Evolutionary conservation across 1,284 basidiomycete genomes (phyloP).

Genomic region (Ustilago crameri): DNA sequence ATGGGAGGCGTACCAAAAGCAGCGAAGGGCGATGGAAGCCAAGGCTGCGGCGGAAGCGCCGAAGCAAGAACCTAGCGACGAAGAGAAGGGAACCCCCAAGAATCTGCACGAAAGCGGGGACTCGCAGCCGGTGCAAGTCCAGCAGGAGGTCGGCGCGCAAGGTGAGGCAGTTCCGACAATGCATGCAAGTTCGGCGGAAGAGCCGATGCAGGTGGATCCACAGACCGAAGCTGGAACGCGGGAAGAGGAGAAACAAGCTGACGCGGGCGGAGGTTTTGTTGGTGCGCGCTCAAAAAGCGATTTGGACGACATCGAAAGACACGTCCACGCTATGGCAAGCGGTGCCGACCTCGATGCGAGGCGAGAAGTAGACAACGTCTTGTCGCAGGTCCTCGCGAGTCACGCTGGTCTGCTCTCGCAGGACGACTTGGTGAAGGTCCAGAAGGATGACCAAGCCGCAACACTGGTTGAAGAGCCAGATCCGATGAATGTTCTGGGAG

Average conservation of each 20-base stretch:
- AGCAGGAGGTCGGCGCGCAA: neutral
- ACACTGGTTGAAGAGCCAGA: neutral
- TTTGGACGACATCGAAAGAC: neutral
- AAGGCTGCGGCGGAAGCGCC: slow-evolving; percentile 4
- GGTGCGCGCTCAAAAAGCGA: neutral
- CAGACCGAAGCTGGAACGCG: neutral
- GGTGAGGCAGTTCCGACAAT: neutral
- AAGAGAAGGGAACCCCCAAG: neutral
- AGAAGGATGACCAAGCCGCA: neutral
- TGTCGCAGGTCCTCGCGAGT: slow-evolving; percentile 3
- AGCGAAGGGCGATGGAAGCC: slow-evolving; percentile 10
- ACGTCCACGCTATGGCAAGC: neutral
- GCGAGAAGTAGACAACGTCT: slow-evolving; percentile 1
- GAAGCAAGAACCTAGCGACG: neutral
- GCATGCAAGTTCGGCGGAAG: slow-evolving; percentile 2
- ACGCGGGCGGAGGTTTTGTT: neutral
- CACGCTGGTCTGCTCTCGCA: slow-evolving; percentile 2
- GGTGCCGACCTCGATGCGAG: neutral
- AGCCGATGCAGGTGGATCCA: neutral
- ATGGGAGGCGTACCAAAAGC: slow-evolving; percentile 20
- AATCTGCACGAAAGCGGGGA: neutral
- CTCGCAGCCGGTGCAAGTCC: neutral
- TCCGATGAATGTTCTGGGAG: neutral
- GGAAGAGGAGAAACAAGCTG: neutral
- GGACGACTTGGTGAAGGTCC: slow-evolving; percentile 2